Evolutionary conservation across 2,329 filamentous ascomycete genomes (phyloP).

Genomic region (Aspergillus flavus): DNA sequence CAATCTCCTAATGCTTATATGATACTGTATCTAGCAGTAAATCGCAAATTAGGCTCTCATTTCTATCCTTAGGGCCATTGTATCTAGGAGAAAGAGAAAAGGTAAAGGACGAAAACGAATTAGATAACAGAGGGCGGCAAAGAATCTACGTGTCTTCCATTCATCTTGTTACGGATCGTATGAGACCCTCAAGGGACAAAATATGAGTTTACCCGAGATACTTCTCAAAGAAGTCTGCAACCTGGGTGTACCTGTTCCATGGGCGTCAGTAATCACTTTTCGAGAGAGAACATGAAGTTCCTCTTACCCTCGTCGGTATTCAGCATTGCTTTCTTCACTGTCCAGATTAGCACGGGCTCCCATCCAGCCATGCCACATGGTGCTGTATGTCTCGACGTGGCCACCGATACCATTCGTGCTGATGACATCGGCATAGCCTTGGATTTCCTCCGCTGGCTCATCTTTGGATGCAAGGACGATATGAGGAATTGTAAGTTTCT

Average conservation of each 20-base stretch:
- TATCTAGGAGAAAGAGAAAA: no score
- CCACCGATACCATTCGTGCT: conserved; percentile 55
- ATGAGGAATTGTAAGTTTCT: conserved; percentile 62
- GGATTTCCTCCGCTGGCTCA: conserved; percentile 58
- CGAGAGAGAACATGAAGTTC: not conserved
- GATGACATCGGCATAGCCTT: conserved; percentile 56
- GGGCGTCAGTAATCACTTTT: not conserved
- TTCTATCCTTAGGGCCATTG: no score
- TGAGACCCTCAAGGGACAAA: not conserved
- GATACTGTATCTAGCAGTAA: no score
- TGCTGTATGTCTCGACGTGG: conserved; percentile 64
- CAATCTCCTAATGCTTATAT: no score
- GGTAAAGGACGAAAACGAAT: no score
- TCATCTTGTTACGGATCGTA: not conserved
- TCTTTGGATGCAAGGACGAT: conserved; percentile 68
- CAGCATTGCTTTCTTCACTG: conserved; percentile 57
- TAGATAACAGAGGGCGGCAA: no score
- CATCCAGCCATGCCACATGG: conserved; percentile 76
- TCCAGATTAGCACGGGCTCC: conserved; percentile 64
- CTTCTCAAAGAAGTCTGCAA: conserved; percentile 30
- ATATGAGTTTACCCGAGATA: conserved; percentile 11
- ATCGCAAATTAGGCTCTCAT: no score
- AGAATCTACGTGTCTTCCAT: not conserved
- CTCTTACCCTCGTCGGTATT: conserved; percentile 59
- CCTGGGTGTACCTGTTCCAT: conserved; percentile 19